Percentiles rank a stretch among this genome's conserved stretches.
These are phyloP conservation scores for Aspergillus hancockii DNA, from an alignment of 495 filamentous ascomycete genomes.

Conservation along the genomic window DNA sequence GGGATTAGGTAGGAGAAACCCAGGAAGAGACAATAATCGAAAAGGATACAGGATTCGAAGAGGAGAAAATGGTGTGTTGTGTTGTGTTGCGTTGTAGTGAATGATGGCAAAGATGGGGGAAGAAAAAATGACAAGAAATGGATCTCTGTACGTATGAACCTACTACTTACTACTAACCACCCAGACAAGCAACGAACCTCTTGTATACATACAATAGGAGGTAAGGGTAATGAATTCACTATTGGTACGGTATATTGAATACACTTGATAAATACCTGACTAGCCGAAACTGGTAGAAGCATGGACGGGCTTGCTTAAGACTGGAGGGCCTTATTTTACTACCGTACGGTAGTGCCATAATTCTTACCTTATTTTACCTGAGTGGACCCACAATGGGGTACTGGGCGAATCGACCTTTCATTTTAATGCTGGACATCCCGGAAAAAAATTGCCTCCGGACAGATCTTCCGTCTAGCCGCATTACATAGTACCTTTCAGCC, in stretches of 20 bases:
- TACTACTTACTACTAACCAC: neutral
- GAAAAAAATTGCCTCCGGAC: constrained; percentile 14
- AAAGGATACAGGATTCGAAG: constrained; percentile 5
- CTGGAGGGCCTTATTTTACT: constrained; percentile 1
- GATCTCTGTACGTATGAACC: neutral
- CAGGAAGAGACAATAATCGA: constrained; percentile 10
- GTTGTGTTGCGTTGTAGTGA: constrained; percentile 6
- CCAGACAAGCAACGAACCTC: constrained; percentile 1
- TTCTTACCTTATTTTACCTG: constrained; percentile 6
- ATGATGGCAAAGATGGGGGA: constrained; percentile 1
- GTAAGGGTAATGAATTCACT: constrained; percentile 1
- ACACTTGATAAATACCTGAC: neutral
- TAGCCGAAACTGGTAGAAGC: neutral
- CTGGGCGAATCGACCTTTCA: neutral
- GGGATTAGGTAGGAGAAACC: constrained; percentile 9
- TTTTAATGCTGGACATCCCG: neutral
- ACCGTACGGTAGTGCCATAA: neutral
- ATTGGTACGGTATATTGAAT: neutral
- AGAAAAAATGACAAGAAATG: neutral
- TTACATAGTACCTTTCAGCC: neutral
- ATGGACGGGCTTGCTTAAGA: neutral
- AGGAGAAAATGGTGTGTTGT: constrained; percentile 12
- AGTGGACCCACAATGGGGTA: neutral
- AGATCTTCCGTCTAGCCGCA: constrained; percentile 14
- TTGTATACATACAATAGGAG: constrained; percentile 5